Evolutionary conservation across 106 monocot genomes (phyloP).

Genomic region (Vanilla planifolia): DNA sequence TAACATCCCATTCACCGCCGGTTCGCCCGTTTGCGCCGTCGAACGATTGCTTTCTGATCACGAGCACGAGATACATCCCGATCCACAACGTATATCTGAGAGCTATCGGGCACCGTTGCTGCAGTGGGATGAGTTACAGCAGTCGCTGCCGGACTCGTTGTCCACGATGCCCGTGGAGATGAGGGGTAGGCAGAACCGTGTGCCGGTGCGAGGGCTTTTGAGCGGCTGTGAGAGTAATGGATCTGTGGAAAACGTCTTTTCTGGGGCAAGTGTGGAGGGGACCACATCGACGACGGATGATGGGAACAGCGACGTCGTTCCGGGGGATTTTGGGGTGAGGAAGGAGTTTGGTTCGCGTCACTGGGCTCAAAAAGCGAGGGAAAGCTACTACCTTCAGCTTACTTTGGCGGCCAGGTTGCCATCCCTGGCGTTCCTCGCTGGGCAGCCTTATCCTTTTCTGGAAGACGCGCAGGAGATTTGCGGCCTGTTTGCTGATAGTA

Average conservation of each 20-base stretch:
- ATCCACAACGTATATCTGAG: not conserved
- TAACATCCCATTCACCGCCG: no score
- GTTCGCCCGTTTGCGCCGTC: no score
- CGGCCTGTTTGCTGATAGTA: conserved; percentile 21
- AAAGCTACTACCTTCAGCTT: conserved; percentile 65
- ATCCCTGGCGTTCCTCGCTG: conserved; percentile 57
- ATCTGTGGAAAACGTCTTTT: conserved; percentile 15
- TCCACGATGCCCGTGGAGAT: not conserved
- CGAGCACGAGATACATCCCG: not conserved
- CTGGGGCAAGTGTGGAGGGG: conserved; percentile 18
- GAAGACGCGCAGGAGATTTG: conserved; percentile 26
- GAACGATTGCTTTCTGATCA: conserved; percentile 12
- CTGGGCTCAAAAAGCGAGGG: conserved; percentile 53
- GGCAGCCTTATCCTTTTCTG: conserved; percentile 12
- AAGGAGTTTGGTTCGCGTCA: not conserved
- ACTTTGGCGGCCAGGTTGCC: conserved; percentile 54
- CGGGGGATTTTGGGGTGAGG: not conserved
- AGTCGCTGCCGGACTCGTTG: conserved; percentile 4
- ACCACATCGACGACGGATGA: conserved; percentile 1
- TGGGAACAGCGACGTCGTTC: not conserved
- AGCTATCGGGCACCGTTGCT: not conserved
- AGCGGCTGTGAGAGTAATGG: conserved; percentile 20
- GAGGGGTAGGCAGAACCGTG: conserved; percentile 1
- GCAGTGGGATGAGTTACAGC: conserved; percentile 4
- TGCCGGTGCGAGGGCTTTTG: conserved; percentile 14